These are phyloP conservation scores for Pulveroboletus ravenelii DNA, from an alignment of 768 basidiomycete species.

Conservation along the genomic window DNA sequence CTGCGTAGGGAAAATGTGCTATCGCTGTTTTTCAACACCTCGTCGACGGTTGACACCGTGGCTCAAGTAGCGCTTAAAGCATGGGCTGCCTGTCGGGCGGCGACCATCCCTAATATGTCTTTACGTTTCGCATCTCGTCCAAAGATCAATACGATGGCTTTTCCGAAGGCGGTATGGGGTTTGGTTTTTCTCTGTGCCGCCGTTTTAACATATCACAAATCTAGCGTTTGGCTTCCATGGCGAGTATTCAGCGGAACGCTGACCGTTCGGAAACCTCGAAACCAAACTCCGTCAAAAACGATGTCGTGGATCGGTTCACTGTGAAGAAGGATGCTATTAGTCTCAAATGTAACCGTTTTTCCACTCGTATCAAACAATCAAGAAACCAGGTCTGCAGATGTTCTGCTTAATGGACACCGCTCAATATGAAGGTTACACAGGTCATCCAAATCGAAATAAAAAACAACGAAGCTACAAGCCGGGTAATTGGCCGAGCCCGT, in stretches of 20 bases:
- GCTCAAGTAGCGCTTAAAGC: slow-evolving; percentile 36
- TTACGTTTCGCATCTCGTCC: slow-evolving; percentile 11
- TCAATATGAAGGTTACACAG: slow-evolving; percentile 4
- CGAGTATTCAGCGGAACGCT: slow-evolving; percentile 42
- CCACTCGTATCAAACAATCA: slow-evolving; percentile 39
- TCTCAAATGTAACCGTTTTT: slow-evolving; percentile 39
- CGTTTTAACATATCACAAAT: neutral
- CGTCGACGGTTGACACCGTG: slow-evolving; percentile 15
- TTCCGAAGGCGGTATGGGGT: slow-evolving; percentile 28
- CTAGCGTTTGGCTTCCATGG: slow-evolving; percentile 42
- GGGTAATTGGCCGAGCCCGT: slow-evolving; percentile 20
- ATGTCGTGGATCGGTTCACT: slow-evolving; percentile 30
- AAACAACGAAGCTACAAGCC: neutral
- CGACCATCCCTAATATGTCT: slow-evolving; percentile 21
- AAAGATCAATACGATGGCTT: slow-evolving; percentile 23
- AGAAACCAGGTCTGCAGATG: slow-evolving; percentile 34
- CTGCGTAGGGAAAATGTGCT: slow-evolving; percentile 27
- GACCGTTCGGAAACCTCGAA: slow-evolving; percentile 46
- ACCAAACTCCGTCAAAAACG: slow-evolving; percentile 41
- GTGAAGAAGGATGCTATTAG: slow-evolving; percentile 29
- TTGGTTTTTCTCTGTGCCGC: neutral
- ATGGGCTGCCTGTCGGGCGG: slow-evolving; percentile 42
- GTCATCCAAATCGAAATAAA: slow-evolving; percentile 17
- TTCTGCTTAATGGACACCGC: neutral
- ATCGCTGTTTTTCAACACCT: slow-evolving; percentile 27